Percentiles rank a stretch among this genome's conserved stretches.
Evolutionary conservation across 2,329 filamentous ascomycete species (phyloP).

Genomic region (Alternaria sp.): DNA sequence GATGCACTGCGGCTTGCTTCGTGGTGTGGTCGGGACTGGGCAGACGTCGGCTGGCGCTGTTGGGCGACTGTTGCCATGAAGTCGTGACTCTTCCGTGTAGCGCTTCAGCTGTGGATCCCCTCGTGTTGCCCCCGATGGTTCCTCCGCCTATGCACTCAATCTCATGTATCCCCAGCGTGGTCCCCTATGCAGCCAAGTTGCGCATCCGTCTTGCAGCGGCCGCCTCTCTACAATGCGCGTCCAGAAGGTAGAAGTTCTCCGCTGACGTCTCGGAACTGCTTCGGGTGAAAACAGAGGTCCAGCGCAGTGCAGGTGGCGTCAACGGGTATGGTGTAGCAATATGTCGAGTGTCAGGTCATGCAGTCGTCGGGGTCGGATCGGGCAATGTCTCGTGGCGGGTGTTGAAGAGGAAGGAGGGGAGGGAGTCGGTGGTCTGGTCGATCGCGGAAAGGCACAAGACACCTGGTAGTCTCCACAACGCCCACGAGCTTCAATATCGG

Average conservation of each 20-base stretch:
- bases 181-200: slow-evolving; percentile 20
- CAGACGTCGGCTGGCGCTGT: slow-evolving; percentile 44
- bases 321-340: slow-evolving; percentile 9
- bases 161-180: slow-evolving; percentile 6
- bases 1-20: slow-evolving; percentile 53
- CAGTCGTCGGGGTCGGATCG: slow-evolving; percentile 10
- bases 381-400: slow-evolving; percentile 24
- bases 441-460: slow-evolving; percentile 21
- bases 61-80: slow-evolving; percentile 51
- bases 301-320: slow-evolving; percentile 15
- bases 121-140: slow-evolving; percentile 25
- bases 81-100: slow-evolving; percentile 27
- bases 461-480: slow-evolving; percentile 21
- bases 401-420: slow-evolving; percentile 25
- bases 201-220: slow-evolving; percentile 29
- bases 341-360: slow-evolving; percentile 14
- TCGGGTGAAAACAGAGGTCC: slow-evolving; percentile 16
- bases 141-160: slow-evolving; percentile 14
- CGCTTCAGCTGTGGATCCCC: slow-evolving; percentile 21
- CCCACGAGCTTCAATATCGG: slow-evolving; percentile 18
- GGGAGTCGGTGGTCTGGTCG: slow-evolving; percentile 24
- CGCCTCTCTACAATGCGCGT: slow-evolving; percentile 27
- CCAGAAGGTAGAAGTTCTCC: slow-evolving; percentile 18
- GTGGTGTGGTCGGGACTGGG: slow-evolving; percentile 47
- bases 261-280: slow-evolving; percentile 42